Evolutionary conservation across 345 rosid species (phyloP).

Genomic region (Clarkia xantiana): DNA sequence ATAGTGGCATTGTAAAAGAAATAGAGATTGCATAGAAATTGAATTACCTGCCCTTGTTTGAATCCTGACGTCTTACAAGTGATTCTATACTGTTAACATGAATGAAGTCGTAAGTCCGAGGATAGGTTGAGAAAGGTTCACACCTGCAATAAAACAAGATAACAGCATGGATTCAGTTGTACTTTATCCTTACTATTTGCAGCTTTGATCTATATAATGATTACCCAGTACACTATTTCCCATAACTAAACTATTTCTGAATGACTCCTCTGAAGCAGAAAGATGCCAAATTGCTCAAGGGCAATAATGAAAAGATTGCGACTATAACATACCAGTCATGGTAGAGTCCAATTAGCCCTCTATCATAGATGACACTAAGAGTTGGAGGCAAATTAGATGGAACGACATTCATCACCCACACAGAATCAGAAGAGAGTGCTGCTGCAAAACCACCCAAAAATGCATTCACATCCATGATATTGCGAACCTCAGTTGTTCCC

Average conservation of each 20-base stretch:
- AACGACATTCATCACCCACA: no score
- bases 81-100: constrained; percentile 67
- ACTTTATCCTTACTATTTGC: no score
- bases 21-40: background rate
- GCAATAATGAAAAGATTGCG: background rate
- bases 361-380: constrained; percentile 59
- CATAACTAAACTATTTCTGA: no score
- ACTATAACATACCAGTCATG: constrained; percentile 17
- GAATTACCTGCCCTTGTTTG: constrained; percentile 33
- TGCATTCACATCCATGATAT: no score
- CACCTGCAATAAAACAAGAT: constrained; percentile 39
- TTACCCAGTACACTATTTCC: no score
- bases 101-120: constrained; percentile 85
- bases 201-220: no score
- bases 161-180: no score
- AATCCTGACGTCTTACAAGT: constrained; percentile 29
- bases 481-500: no score
- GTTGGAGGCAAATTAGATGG: constrained; percentile 39
- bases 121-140: constrained; percentile 97
- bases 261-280: no score
- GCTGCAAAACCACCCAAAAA: no score
- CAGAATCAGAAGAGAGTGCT: no score
- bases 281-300: background rate
- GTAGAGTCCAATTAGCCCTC: constrained; percentile 87
- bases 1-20: no score